Percentiles rank a stretch among this genome's conserved stretches.
These are phyloP conservation scores for Torrubiella hemipterigena DNA, from an alignment of 2,329 filamentous ascomycete genomes.

Conservation along the genomic window DNA sequence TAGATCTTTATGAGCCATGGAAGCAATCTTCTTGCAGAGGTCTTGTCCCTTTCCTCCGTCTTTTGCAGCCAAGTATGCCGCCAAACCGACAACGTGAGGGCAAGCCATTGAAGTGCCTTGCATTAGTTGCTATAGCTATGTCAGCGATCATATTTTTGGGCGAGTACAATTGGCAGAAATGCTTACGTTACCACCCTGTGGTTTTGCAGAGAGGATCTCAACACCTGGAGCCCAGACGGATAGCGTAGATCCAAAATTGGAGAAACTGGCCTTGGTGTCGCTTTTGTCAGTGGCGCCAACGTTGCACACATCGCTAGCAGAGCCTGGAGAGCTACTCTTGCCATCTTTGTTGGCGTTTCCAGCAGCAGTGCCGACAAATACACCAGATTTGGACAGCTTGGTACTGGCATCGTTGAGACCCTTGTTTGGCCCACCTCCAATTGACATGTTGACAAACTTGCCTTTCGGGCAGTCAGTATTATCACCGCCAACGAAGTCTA, in stretches of 20 bases:
- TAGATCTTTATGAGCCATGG: no score
- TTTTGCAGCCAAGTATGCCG: not conserved
- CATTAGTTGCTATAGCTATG: not conserved
- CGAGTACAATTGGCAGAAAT: no score
- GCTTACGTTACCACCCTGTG: not conserved
- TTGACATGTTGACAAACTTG: conserved; percentile 37
- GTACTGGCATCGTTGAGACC: conserved; percentile 34
- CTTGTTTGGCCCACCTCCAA: conserved; percentile 28
- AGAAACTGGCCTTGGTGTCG: conserved; percentile 29
- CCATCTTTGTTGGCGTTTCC: conserved; percentile 34
- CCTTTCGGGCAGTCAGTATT: conserved; percentile 23
- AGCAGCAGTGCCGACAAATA: conserved; percentile 38
- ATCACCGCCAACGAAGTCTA: conserved; percentile 25
- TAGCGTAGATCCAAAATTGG: conserved; percentile 32
- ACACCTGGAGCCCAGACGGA: conserved; percentile 31
- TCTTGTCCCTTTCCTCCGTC: not conserved
- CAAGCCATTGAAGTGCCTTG: not conserved
- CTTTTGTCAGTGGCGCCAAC: conserved; percentile 30
- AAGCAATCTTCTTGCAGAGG: not conserved
- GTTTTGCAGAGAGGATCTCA: conserved; percentile 11
- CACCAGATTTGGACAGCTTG: conserved; percentile 25
- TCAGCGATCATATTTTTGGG: no score
- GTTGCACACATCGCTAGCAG: conserved; percentile 31
- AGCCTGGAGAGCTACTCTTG: conserved; percentile 30
- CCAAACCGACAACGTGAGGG: not conserved